These are phyloP conservation scores for Calophaca sinica DNA, from an alignment of 306 rosid species.

Conservation along the genomic window DNA sequence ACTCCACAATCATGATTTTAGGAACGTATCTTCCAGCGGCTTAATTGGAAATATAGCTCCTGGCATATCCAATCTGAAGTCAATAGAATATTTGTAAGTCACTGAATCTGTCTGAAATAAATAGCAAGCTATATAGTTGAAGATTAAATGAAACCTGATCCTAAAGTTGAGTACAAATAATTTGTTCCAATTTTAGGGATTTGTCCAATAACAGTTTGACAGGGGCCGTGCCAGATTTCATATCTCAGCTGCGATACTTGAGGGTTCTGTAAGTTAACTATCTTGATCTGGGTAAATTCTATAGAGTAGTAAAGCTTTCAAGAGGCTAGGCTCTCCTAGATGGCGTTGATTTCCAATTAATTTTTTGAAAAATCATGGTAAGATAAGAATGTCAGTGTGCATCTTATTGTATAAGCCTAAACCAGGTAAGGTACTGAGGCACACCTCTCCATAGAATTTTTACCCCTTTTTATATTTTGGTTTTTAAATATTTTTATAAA, in stretches of 20 bases:
- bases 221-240: slow-evolving; percentile 49
- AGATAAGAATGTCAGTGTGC: slow-evolving; percentile 23
- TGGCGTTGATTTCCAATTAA: too few relatives aligned
- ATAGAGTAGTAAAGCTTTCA: neutral
- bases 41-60: slow-evolving; percentile 51
- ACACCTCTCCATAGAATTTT: slow-evolving; percentile 9
- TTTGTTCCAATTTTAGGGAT: slow-evolving; percentile 43
- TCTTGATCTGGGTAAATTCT: slow-evolving; percentile 22
- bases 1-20: slow-evolving; percentile 29
- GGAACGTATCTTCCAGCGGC: slow-evolving; percentile 54
- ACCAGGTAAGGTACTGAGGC: neutral
- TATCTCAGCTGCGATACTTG: slow-evolving; percentile 43
- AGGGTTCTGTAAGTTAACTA: slow-evolving; percentile 48
- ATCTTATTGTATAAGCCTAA: neutral
- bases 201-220: slow-evolving; percentile 51
- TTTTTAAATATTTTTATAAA: neutral
- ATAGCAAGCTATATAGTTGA: slow-evolving; percentile 5
- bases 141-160: neutral
- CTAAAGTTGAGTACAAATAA: slow-evolving; percentile 11
- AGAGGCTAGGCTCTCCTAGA: neutral
- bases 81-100: slow-evolving; percentile 51
- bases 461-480: neutral
- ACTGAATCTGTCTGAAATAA: slow-evolving; percentile 9
- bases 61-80: slow-evolving; percentile 46
- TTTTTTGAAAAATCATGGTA: too few relatives aligned